Base-by-base conservation (phyloP, 768 basidiomycete genomes). In the Hydnum rufescens region DNA sequence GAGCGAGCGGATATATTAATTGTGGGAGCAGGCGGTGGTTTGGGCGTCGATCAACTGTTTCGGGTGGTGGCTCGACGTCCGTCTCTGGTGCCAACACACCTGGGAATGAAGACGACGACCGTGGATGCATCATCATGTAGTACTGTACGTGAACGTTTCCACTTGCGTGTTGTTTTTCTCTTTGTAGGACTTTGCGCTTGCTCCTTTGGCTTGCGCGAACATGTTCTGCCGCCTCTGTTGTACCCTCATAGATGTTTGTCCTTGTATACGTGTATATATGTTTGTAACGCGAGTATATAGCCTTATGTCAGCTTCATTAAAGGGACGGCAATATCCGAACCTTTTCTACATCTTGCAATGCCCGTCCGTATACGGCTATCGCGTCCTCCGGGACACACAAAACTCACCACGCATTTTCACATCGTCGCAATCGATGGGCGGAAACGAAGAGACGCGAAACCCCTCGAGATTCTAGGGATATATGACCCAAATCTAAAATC, bases 381-480 rank as follows among this genome's bases (percentile, higher is more conserved):
- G 8, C 54, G 54, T 47, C 54, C 54, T 44, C 54, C 53, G 18
- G 42, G 52, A n/a, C 53, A 46, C 23, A 54, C 54, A 8, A 55
- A 55, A 39, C 42, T 43, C 43, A 55, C 54, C 19, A 55, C 54
- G 18, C 44, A 51, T 23, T 84, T 86, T 63, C 83, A 88, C 60
- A 66, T 96, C 57, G 89, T 95, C 57, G 92, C 86, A 53, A 76
- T 82, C 43, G 74, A 85, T 64, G 72, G 76, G 51, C 70, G 74
- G 43, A 71, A 74, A 52, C 71, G 79, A 42, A 77, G 90, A 25
- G 75, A 96, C 61, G 88, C 80, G 36, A 79, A 78, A 62, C 93
- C 93, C 8, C 74, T 84, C 59, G 93, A 97, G 66, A 73, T 78
- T 34, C 68, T 97, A 47, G 93, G 89, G 30, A 71, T 82, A 46